phyloP scores from a whole-genome alignment of 345 rosid species.

The Bruguiera gymnorhiza region DNA sequence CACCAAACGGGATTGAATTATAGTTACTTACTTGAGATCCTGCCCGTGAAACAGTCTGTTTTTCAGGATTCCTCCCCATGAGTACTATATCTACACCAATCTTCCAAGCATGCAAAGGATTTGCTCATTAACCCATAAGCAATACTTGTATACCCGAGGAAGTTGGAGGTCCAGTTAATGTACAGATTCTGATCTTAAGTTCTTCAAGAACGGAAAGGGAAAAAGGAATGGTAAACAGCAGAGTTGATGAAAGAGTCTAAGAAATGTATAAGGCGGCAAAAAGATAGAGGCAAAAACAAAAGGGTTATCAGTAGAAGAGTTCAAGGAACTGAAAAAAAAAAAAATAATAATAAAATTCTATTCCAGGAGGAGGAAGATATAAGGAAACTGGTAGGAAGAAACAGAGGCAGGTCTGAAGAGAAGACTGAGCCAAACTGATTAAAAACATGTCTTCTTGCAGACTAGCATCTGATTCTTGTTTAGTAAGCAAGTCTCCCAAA shows the following conservation, averaged over 20 bases:
- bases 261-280: too few species aligned
- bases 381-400: neutral
- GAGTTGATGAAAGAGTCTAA: too few species aligned
- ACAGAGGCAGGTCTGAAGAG: slow-evolving; percentile 15
- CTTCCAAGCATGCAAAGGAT: slow-evolving; percentile 4
- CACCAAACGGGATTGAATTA: neutral
- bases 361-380: neutral
- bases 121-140: slow-evolving; percentile 1
- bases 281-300: neutral
- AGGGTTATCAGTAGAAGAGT: neutral
- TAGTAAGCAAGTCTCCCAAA: slow-evolving; percentile 7
- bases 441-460: slow-evolving; percentile 28
- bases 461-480: slow-evolving; percentile 10
- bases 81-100: neutral
- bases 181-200: neutral
- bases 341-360: neutral
- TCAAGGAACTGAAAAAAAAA: neutral
- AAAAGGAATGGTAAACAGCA: neutral
- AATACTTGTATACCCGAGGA: neutral
- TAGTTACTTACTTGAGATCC: slow-evolving; percentile 29
- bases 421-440: slow-evolving; percentile 29
- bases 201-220: too few species aligned
- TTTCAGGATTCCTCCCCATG: slow-evolving; percentile 37
- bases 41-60: slow-evolving; percentile 14
- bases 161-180: neutral